These are phyloP conservation scores for Diaporthe aspalathi DNA, from an alignment of 2,329 filamentous ascomycete species.

Conservation along the genomic window DNA sequence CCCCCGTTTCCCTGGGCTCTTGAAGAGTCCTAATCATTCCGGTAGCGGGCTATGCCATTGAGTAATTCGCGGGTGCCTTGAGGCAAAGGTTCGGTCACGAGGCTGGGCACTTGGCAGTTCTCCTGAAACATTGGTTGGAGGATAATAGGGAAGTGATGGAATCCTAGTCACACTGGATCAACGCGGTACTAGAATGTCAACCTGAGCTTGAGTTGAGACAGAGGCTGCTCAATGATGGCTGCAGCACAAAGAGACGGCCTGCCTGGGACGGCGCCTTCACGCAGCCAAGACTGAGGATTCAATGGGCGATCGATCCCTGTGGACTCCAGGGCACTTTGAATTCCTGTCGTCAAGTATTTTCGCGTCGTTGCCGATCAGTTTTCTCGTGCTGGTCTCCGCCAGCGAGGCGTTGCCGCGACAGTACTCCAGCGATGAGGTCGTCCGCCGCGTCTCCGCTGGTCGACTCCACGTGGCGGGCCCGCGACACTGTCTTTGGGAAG, in stretches of 20 bases:
- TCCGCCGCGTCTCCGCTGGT: neutral
- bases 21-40: no score
- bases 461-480: constrained; percentile 16
- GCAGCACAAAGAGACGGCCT: neutral
- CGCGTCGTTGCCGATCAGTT: constrained; percentile 10
- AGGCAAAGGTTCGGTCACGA: no score
- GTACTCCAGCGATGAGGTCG: constrained; percentile 5
- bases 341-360: constrained; percentile 9
- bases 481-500: neutral
- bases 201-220: neutral
- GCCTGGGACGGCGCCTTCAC: neutral
- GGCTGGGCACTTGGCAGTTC: neutral
- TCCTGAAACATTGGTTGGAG: no score
- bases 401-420: neutral
- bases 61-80: neutral
- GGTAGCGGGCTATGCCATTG: neutral
- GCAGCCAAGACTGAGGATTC: neutral
- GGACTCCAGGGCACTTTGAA: no score
- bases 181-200: neutral
- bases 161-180: no score
- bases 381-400: neutral
- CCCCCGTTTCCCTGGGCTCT: neutral
- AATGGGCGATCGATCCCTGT: neutral
- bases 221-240: neutral
- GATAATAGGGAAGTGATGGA: no score